Conservation (phyloP, 208 protist genomes). For the Tritrichomonas foetus region DNA sequence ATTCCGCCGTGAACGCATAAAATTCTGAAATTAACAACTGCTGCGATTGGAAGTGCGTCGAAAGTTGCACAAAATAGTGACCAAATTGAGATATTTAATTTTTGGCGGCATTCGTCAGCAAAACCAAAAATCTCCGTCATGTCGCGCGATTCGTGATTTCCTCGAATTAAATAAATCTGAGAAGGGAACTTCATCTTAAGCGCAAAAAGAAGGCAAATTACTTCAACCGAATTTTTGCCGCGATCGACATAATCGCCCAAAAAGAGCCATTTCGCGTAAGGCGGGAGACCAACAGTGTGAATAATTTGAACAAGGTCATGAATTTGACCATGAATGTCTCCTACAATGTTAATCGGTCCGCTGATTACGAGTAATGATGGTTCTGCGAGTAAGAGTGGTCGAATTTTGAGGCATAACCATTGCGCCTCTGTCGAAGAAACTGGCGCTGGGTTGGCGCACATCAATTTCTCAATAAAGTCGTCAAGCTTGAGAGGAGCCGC, state of each 20-base stretch:
- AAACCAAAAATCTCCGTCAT: conserved; percentile 97
- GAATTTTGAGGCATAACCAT: background rate
- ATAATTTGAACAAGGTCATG: conserved; percentile 53
- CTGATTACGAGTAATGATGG: background rate
- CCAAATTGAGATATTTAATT: conserved; percentile 94
- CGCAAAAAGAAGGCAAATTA: background rate
- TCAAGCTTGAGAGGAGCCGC: too few relatives aligned
- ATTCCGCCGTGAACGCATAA: conserved; percentile 79
- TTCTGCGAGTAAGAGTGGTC: background rate
- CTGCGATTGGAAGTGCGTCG: conserved; percentile 94
- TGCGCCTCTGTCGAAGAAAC: background rate
- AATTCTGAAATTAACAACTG: conserved; percentile 97
- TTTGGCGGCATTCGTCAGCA: conserved; percentile 68
- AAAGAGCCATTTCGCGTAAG: background rate
- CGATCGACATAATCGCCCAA: conserved; percentile 38
- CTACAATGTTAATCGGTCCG: background rate
- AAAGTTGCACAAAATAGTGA: conserved; percentile 96
- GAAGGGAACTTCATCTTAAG: conserved; percentile 51
- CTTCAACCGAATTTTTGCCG: background rate
- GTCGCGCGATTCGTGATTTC: conserved; percentile 91
- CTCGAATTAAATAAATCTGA: conserved; percentile 89
- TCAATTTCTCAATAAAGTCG: too few relatives aligned
- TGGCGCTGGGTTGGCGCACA: too few relatives aligned
- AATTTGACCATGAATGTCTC: conserved; percentile 55
- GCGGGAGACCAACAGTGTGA: background rate